Evolutionary conservation across 176 grass and related monocot genomes (phyloP).

Genomic region (Carex littledalei): DNA sequence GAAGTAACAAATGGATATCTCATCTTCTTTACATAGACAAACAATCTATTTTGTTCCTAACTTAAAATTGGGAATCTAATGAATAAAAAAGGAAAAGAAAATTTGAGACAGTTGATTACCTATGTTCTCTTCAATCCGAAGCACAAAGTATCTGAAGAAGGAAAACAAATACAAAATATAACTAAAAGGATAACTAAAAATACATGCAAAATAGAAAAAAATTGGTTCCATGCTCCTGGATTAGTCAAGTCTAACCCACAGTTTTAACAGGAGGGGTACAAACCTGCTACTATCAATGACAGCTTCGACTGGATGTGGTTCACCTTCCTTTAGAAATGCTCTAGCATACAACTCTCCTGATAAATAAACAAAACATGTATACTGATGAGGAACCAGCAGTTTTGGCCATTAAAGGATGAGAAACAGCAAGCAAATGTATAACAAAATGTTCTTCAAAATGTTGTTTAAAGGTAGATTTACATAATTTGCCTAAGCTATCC

Average conservation of each 20-base stretch:
- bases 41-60: neutral
- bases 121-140: slow-evolving; percentile 88
- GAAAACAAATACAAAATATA: slow-evolving; percentile 8
- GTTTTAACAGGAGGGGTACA: neutral
- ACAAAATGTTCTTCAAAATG: neutral
- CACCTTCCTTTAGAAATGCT: slow-evolving; percentile 78
- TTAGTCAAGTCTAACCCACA: neutral
- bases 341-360: slow-evolving; percentile 90
- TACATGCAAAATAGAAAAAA: neutral
- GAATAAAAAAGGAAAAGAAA: neutral
- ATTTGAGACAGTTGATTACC: slow-evolving; percentile 41
- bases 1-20: neutral
- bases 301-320: slow-evolving; percentile 89
- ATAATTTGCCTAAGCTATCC: neutral
- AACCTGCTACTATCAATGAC: slow-evolving; percentile 97
- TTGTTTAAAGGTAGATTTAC: neutral
- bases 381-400: neutral
- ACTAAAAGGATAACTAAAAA: neutral
- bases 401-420: no score
- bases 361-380: slow-evolving; percentile 21
- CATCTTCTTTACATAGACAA: neutral
- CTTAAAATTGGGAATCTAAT: neutral
- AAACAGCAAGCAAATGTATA: neutral
- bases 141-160: slow-evolving; percentile 80
- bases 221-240: neutral